Evolutionary conservation across 2,329 filamentous ascomycete species (phyloP).

Genomic region (Diaporthe amygdali): DNA sequence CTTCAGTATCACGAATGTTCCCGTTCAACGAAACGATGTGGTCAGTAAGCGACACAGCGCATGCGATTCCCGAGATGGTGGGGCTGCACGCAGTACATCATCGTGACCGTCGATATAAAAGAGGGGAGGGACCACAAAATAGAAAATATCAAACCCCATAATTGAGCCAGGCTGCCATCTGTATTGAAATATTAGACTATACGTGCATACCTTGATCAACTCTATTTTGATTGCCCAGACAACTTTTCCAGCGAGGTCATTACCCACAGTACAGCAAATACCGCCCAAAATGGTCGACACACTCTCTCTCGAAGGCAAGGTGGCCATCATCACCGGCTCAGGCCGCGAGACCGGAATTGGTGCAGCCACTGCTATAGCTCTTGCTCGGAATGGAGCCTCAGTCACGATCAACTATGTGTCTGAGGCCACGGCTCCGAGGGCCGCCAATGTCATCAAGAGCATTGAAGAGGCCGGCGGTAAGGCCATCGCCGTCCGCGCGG

Average conservation of each 20-base stretch:
- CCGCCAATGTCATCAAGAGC: slow-evolving; percentile 34
- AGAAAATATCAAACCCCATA: not conserved
- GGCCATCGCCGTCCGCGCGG: slow-evolving; percentile 39
- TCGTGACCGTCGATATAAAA: not conserved
- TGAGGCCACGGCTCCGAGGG: slow-evolving; percentile 35
- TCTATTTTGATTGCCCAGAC: no score
- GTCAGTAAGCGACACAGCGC: no score
- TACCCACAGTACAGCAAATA: not conserved
- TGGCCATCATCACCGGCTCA: slow-evolving; percentile 51
- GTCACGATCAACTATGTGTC: slow-evolving; percentile 48
- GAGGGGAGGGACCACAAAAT: not conserved
- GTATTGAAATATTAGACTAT: not conserved
- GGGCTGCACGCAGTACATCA: not conserved
- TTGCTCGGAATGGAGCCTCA: slow-evolving; percentile 47
- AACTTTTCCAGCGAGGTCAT: not conserved
- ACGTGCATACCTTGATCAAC: not conserved
- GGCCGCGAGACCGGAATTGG: slow-evolving; percentile 50
- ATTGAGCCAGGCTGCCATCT: not conserved
- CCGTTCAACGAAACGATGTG: no score
- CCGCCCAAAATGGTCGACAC: slow-evolving; percentile 31
- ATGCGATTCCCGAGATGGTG: no score
- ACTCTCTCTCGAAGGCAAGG: slow-evolving; percentile 45
- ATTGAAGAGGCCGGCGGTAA: slow-evolving; percentile 36
- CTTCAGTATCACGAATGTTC: no score
- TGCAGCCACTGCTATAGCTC: slow-evolving; percentile 44